phyloP scores from a whole-genome alignment of 768 basidiomycete species.

The Mrakia gelida region DNA sequence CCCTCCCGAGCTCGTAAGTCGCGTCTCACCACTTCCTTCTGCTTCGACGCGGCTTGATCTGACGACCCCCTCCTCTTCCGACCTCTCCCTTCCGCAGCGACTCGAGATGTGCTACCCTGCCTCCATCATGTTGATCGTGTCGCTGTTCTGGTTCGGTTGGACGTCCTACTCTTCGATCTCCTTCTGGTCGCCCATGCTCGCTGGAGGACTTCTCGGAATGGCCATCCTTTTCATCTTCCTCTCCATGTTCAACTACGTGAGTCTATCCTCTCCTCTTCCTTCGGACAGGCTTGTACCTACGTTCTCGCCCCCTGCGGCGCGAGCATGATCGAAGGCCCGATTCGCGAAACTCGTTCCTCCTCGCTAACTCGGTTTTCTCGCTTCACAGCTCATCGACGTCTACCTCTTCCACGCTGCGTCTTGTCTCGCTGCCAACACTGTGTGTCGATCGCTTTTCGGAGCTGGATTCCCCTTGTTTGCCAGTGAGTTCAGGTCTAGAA shows the following conservation, averaged over 20 bases:
- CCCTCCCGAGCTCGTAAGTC: conserved; percentile 30
- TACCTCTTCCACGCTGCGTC: conserved; percentile 48
- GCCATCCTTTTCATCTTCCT: conserved; percentile 44
- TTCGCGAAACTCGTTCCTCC: no score
- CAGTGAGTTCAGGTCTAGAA: no score
- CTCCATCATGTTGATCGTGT: conserved; percentile 1
- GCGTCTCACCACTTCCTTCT: no score
- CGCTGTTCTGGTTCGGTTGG: conserved; percentile 32
- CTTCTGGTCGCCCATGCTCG: conserved; percentile 42
- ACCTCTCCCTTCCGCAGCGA: background rate
- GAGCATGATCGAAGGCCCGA: no score
- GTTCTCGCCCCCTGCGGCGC: no score
- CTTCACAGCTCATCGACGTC: conserved; percentile 33
- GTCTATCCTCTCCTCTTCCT: background rate
- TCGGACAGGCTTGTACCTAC: background rate
- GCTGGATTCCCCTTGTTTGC: background rate
- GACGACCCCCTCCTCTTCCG: no score
- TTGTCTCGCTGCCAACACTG: conserved; percentile 46
- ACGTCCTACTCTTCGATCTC: conserved; percentile 35
- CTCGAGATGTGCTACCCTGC: conserved; percentile 27
- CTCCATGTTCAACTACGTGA: conserved; percentile 41
- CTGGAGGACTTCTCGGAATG: conserved; percentile 41
- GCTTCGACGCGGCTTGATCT: no score
- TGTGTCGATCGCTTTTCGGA: conserved; percentile 40
- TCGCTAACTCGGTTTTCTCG: background rate